Base-by-base conservation (phyloP, 148 eudicot genomes). In the Agrostemma githago region DNA sequence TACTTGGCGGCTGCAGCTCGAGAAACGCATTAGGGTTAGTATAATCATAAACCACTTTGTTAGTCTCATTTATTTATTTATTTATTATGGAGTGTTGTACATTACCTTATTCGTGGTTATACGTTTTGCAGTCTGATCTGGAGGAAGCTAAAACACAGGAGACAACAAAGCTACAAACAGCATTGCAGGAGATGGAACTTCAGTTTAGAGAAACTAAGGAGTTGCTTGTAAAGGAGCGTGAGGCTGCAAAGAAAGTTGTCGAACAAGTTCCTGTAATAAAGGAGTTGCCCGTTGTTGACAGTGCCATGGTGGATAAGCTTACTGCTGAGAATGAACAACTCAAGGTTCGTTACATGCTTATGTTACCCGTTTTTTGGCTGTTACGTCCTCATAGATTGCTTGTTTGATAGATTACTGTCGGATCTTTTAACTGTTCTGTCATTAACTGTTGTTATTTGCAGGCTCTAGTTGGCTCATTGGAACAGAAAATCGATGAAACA, bases 11-110 rank as follows among this genome's bases (percentile, higher is more conserved):
- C 80, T 96, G 51, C 97, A 96, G 84, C 84, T 96, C 79, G 99
- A 96, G 89, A 96, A 96, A 79, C 99, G 99, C 70, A 89, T 92
- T 82, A 89, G 97, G 83, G 99, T 96, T 59, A 81, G 92, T 85
- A 57, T 68, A 48, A 43, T 48, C 44, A 16, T 70, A 19, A n/a
- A 26, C 6, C 48, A 15, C 5, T 17, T 82, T 75, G 39, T 34
- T 40, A 40, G 20, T 26, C 34, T 26, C 34, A 26, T 26, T 26
- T 26, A 26, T 26, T 44, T 41, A 7, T 43, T 5, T 40, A 62
- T 19, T 37, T 20, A 38, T 17, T 17, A 19, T 15, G 21, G 21
- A 41, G 43, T 74, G 5, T n/a, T 43, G 12, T 74, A 53, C 40
- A 17, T 63, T 57, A 66, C 42, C 53, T 66, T 43, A 78, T 9